Percentiles rank a stretch among this genome's conserved stretches.
phyloP scores from a whole-genome alignment of 176 grass and related monocot species.

The Dactylis glomerata region DNA sequence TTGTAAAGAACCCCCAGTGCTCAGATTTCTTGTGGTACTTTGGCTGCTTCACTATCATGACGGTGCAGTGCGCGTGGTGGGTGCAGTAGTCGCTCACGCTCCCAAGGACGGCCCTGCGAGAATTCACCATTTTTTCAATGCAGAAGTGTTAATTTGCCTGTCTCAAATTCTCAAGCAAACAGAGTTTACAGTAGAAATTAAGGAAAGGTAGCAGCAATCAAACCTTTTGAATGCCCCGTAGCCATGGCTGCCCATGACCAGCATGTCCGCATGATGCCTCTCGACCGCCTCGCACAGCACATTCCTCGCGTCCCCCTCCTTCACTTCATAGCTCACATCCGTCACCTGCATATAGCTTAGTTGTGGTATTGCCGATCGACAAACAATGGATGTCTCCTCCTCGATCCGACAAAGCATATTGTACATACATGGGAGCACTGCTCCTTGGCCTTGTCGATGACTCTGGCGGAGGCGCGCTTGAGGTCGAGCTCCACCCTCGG shows the following conservation, averaged over 20 bases:
- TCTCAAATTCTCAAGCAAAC: background rate
- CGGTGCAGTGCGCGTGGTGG: slow-evolving; percentile 80
- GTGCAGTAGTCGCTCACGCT: slow-evolving; percentile 92
- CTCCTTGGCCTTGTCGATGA: slow-evolving; percentile 64
- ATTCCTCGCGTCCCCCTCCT: slow-evolving; percentile 68
- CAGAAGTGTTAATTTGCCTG: background rate
- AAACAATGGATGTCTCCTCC: background rate
- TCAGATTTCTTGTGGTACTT: slow-evolving; percentile 51
- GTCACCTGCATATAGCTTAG: slow-evolving; percentile 30
- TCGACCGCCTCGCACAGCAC: slow-evolving; percentile 83
- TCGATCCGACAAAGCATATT: background rate
- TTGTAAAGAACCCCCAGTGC: background rate
- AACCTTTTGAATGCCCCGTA: slow-evolving; percentile 76
- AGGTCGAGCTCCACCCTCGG: slow-evolving; percentile 60
- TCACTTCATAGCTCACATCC: slow-evolving; percentile 45
- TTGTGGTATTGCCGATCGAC: no score
- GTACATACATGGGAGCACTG: slow-evolving; percentile 42
- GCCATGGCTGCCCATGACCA: slow-evolving; percentile 80
- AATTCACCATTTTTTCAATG: background rate
- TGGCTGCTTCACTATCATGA: slow-evolving; percentile 87
- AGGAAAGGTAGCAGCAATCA: background rate
- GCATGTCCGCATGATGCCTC: slow-evolving; percentile 62
- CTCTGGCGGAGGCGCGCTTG: slow-evolving; percentile 35
- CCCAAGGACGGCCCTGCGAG: slow-evolving; percentile 68
- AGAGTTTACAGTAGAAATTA: background rate